Conservation (phyloP, 2,329 filamentous ascomycete genomes). For the Acrodontium crateriforme region DNA sequence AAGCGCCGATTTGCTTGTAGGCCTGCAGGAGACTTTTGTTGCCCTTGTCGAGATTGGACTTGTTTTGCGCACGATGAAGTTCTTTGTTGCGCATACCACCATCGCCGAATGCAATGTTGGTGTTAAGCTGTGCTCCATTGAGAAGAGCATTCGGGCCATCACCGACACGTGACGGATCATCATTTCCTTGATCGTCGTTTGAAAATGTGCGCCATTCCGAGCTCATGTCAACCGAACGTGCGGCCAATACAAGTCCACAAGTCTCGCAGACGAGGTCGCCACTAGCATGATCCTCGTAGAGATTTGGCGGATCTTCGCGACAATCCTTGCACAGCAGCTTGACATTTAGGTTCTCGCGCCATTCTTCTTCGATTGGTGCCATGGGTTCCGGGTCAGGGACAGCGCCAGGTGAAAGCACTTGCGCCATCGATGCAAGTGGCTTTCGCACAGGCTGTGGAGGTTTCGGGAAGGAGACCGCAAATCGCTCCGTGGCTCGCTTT, state of each 20-base stretch:
- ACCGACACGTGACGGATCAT: constrained; percentile 95
- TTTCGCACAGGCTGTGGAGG: constrained; percentile 10
- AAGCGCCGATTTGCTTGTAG: constrained; percentile 73
- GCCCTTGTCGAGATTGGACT: constrained; percentile 65
- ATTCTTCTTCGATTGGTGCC: constrained; percentile 34
- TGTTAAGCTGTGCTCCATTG: constrained; percentile 80
- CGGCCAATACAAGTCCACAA: constrained; percentile 80
- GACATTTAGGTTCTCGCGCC: constrained; percentile 75
- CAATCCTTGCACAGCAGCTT: constrained; percentile 82
- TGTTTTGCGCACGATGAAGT: constrained; percentile 71
- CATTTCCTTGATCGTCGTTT: constrained; percentile 92
- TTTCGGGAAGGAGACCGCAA: constrained; percentile 16
- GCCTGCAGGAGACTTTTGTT: constrained; percentile 71
- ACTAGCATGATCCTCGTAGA: constrained; percentile 83
- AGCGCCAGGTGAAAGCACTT: constrained; percentile 31
- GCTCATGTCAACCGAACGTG: constrained; percentile 85
- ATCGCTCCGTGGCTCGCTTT: constrained; percentile 27
- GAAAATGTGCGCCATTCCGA: constrained; percentile 99
- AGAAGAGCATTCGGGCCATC: constrained; percentile 82
- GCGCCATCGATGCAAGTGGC: constrained; percentile 19
- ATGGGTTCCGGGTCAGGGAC: constrained; percentile 25
- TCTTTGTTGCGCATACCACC: constrained; percentile 57
- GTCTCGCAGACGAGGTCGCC: constrained; percentile 87
- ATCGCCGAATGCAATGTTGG: constrained; percentile 73
- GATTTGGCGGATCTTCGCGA: constrained; percentile 77